Evolutionary conservation across 768 basidiomycete species (phyloP).

Genomic region (Boletus barrowsii): DNA sequence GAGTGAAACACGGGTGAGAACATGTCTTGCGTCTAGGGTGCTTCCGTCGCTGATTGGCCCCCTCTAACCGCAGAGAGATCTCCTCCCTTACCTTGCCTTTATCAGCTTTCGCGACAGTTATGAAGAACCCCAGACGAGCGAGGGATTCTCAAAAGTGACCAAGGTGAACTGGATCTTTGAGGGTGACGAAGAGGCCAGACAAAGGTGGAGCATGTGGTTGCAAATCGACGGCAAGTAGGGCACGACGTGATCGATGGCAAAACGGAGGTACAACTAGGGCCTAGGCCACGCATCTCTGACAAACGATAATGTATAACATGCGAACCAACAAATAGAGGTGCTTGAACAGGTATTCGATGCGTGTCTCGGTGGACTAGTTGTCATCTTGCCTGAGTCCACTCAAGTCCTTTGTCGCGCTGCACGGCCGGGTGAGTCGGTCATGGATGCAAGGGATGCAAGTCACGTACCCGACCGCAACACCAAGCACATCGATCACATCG

Average conservation of each 20-base stretch:
- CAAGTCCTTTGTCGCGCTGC: conserved; percentile 38
- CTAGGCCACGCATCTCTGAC: not conserved
- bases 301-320: not conserved
- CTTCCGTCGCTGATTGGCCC: not conserved
- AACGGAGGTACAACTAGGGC: not conserved
- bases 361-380: conserved; percentile 10
- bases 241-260: conserved; percentile 5
- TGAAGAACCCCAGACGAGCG: conserved; percentile 61
- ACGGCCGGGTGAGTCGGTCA: conserved; percentile 1
- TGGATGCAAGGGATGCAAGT: not conserved
- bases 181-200: conserved; percentile 68
- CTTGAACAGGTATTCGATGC: not conserved
- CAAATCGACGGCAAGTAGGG: conserved; percentile 68
- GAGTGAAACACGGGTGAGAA: conserved; percentile 12
- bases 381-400: conserved; percentile 37
- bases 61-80: conserved; percentile 43
- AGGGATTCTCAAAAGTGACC: conserved; percentile 78
- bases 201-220: conserved; percentile 82
- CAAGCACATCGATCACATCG: conserved; percentile 64
- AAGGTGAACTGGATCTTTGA: conserved; percentile 79
- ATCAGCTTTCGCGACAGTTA: conserved; percentile 54
- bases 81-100: conserved; percentile 61
- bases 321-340: not conserved
- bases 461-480: conserved; percentile 55
- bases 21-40: not conserved